Base-by-base conservation (phyloP, 192 early-diverging fungal genomes). In the Coemansia sp. region DNA sequence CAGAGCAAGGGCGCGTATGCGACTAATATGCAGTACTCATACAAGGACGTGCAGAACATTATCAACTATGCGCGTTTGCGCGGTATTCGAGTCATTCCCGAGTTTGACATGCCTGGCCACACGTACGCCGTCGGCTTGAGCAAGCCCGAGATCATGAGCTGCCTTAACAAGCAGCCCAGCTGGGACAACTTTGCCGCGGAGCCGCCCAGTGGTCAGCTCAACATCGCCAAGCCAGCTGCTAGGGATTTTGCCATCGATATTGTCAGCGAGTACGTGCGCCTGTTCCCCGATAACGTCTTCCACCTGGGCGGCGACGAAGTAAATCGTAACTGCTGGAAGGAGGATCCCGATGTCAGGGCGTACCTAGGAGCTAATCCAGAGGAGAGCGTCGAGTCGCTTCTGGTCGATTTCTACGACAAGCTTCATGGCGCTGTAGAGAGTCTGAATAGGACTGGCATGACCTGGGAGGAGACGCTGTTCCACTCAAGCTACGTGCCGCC, bases 21-120 rank as follows among this genome's bases (percentile, higher is more conserved):
- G 17, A 38, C 81, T 14, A 68, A 70, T 33, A 86, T 93, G 79
- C 77, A 78, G 33, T 95, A 96, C 82, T 80, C 87, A 21, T 88
- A 93, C 62, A 61, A 74, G 9, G 94, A 96, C 35, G 88, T 96
- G 23, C 16, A 82, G 40, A 67, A 72, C 1, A 78, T 98, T 30
- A 85, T 96, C 40, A 62, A 86, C n/a, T 95, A 94, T 74, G 94
- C 86, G 28, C 73, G 77, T 11, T 85, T 78, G 42, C 88, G 90
- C 28, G 93, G 92, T n/a, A 88, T 96, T 55, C 88, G 96, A n/a
- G 78, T 98, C 19, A 91, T 96, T 64, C 94, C 94, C 3, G 96
- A 98, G 74, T 87, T 96, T 62, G 94, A 98, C 73, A 92, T 93
- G 84, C 92, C 93, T 11, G 91, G 90, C 3, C 92, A 96, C 69